Percentiles rank a stretch among this genome's conserved stretches.
Evolutionary conservation across 1,139 yeast genomes (phyloP).

Genomic region (Candida tunisiensis): DNA sequence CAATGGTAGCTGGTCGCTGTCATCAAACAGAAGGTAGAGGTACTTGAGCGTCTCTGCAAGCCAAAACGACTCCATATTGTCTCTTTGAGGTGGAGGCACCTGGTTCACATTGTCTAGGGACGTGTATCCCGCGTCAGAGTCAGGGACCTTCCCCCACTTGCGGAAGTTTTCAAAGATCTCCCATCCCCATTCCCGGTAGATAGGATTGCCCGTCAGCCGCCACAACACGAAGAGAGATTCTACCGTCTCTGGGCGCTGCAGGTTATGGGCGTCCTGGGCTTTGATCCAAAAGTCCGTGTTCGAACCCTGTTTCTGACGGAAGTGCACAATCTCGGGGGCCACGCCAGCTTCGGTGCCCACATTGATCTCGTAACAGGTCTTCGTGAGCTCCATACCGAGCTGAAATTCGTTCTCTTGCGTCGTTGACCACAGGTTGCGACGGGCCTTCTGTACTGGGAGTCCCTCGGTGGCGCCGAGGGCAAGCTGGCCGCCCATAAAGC

Average conservation of each 20-base stretch:
- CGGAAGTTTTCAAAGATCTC: slow-evolving; percentile 63
- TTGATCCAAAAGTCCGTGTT: slow-evolving; percentile 49
- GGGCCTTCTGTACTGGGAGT: slow-evolving; percentile 33
- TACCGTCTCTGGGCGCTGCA: slow-evolving; percentile 90
- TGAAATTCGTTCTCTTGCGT: slow-evolving; percentile 39
- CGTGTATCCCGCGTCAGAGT: slow-evolving; percentile 45
- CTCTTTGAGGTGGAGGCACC: slow-evolving; percentile 32
- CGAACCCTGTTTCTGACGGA: slow-evolving; percentile 30
- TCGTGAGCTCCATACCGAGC: slow-evolving; percentile 59
- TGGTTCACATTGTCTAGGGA: slow-evolving; percentile 48
- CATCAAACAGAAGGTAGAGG: slow-evolving; percentile 62
- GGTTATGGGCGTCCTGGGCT: slow-evolving; percentile 58
- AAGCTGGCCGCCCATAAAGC: slow-evolving; percentile 81
- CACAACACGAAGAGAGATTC: slow-evolving; percentile 74
- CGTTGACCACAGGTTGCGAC: slow-evolving; percentile 26
- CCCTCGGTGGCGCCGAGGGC: slow-evolving; percentile 89
- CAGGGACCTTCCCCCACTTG: slow-evolving; percentile 33
- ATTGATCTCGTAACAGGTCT: slow-evolving; percentile 77
- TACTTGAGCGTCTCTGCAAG: slow-evolving; percentile 86
- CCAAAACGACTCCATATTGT: slow-evolving; percentile 91
- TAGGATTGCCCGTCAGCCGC: slow-evolving; percentile 64
- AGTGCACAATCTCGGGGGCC: slow-evolving; percentile 79
- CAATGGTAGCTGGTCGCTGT: slow-evolving; percentile 36
- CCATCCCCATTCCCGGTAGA: slow-evolving; percentile 84
- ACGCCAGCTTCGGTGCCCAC: slow-evolving; percentile 57